Evolutionary conservation across 305 asterid species (phyloP), one percentile per base, ranked within the genome.

Genomic region (Fraxinus velutina): DNA sequence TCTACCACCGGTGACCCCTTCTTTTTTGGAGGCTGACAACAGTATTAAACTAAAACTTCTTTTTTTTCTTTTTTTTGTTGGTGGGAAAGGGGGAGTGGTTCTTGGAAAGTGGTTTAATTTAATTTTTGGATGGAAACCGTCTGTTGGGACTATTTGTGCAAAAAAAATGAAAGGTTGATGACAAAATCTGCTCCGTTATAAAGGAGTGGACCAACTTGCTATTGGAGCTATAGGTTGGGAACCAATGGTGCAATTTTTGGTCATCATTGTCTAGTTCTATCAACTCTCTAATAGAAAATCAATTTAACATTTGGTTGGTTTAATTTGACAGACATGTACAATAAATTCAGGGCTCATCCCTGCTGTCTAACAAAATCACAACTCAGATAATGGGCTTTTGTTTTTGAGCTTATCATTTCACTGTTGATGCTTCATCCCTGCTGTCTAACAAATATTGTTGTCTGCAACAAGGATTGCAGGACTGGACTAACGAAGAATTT

Each of bases 381-480:
- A 64, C 34, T 64, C 17, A 0, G 34, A 22, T 64, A 64, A 10
- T 22, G 34, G 17, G 5, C 73, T 10, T 64, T 8, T 21, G 73
- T 24, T 22, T 64, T 12, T 64, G 73, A 9, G 34, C 34, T 22
- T 64, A 24, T 30, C 7, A 27, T 64, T 64, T 24, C 33, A 27
- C 73, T 2, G n/a, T 64, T 27, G 34, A 64, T 64, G 73, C 73
- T 24, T 64, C 9, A 27, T 27, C 22, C 73, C 34, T 64, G 73
- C 36, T 27, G n/a, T 64, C 72, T 72, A 55, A 34, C 33, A 70
- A 62, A 73, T 42, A 7, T 81, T 57, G 57, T n/a, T 75, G 32
- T 47, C 62, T 42, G 50, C 13, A 62, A 80, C 57, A 78, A 22
- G 74, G 4, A 50, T 80, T 37, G 73, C 81, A 79, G 87, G 84